These are phyloP conservation scores for Leccinum subtestaceum DNA, from an alignment of 768 basidiomycete species.

Conservation along the genomic window DNA sequence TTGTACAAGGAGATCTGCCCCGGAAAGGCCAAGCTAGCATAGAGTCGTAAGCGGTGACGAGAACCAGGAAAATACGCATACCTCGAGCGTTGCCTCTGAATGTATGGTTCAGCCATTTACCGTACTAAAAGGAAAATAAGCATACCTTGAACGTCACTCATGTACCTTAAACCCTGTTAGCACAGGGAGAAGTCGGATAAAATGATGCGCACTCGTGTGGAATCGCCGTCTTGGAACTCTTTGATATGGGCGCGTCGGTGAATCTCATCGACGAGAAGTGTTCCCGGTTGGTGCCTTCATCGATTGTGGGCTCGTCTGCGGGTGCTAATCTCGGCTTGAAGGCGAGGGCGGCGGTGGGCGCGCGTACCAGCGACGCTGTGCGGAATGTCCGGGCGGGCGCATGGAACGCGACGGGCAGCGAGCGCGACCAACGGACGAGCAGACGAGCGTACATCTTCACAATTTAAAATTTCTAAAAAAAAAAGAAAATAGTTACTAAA, in stretches of 20 bases:
- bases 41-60: slow-evolving; percentile 2
- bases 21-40: slow-evolving; percentile 38
- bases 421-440: slow-evolving; percentile 23
- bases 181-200: slow-evolving; percentile 11
- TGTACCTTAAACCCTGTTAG: slow-evolving; percentile 32
- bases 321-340: slow-evolving; percentile 11
- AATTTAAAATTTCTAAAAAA: background rate
- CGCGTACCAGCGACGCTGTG: slow-evolving; percentile 8
- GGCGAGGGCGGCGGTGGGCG: slow-evolving; percentile 8
- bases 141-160: slow-evolving; percentile 49
- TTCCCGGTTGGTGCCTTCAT: slow-evolving; percentile 18
- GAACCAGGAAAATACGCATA: slow-evolving; percentile 7
- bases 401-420: slow-evolving; percentile 10
- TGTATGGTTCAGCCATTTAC: background rate
- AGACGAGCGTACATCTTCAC: slow-evolving; percentile 24
- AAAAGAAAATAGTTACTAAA: background rate
- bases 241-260: slow-evolving; percentile 36
- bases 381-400: slow-evolving; percentile 14
- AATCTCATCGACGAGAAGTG: slow-evolving; percentile 31
- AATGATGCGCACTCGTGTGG: slow-evolving; percentile 39
- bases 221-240: slow-evolving; percentile 40
- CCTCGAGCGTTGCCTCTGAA: slow-evolving; percentile 42
- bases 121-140: background rate
- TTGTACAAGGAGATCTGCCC: slow-evolving; percentile 47
- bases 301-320: slow-evolving; percentile 11